phyloP scores from a whole-genome alignment of 2,329 filamentous ascomycete species.

The Moelleriella libera region DNA sequence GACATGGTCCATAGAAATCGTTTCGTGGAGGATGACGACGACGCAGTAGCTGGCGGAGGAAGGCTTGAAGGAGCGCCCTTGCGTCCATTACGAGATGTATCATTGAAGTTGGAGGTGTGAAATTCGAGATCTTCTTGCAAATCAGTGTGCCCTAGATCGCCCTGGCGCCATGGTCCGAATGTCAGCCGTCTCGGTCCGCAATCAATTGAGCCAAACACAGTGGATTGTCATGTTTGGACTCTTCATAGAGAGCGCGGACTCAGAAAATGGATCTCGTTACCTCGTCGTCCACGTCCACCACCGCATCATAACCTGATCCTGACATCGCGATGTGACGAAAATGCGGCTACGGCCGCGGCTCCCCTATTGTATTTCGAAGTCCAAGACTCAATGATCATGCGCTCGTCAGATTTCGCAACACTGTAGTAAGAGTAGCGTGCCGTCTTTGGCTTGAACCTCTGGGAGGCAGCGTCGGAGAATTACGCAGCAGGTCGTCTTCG shows the following conservation, averaged over 20 bases:
- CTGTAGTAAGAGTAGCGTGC: too few species aligned
- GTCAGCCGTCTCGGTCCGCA: background rate
- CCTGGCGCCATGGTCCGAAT: conserved; percentile 37
- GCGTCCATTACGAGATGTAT: conserved; percentile 33
- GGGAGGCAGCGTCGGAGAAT: too few species aligned
- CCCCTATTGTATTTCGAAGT: background rate
- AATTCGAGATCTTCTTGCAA: conserved; percentile 99
- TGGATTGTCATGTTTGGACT: background rate
- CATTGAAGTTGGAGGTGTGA: conserved; percentile 79
- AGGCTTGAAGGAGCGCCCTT: conserved; percentile 37
- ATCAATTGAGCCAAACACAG: too few species aligned
- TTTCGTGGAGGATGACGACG: conserved; percentile 43
- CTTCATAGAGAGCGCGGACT: background rate
- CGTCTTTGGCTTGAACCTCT: too few species aligned
- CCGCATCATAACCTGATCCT: conserved; percentile 87
- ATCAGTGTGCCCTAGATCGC: conserved; percentile 94
- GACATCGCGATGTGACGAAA: conserved; percentile 41
- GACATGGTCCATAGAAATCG: conserved; percentile 82
- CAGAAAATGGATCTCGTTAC: conserved; percentile 25
- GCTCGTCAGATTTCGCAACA: too few species aligned
- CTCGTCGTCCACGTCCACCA: conserved; percentile 95
- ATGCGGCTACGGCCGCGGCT: conserved; percentile 8
- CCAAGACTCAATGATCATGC: background rate
- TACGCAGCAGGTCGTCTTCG: too few species aligned
- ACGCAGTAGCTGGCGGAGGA: conserved; percentile 41